These are phyloP conservation scores for Iberis pinnata DNA, from an alignment of 345 rosid genomes.

Conservation along the genomic window DNA sequence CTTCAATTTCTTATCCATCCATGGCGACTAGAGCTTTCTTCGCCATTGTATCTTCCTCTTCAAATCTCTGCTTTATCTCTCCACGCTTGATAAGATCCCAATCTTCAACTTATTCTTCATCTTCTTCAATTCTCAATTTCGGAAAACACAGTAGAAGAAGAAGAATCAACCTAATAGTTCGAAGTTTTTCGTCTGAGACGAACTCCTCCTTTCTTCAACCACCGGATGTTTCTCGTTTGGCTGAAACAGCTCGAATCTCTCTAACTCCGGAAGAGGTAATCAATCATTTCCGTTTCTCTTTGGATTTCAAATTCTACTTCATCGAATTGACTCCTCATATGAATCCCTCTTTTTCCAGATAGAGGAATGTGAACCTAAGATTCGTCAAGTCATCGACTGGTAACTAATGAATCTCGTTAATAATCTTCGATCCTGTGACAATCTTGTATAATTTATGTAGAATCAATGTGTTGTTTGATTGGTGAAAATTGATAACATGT, in stretches of 20 bases:
- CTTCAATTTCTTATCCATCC: neutral
- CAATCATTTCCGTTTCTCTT: too few species aligned
- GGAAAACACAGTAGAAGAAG: slow-evolving; percentile 11
- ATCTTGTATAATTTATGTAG: too few species aligned
- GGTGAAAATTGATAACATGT: slow-evolving; percentile 1
- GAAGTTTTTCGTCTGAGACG: slow-evolving; percentile 33
- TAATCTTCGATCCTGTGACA: too few species aligned
- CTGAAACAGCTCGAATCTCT: slow-evolving; percentile 78
- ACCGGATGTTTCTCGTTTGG: slow-evolving; percentile 58
- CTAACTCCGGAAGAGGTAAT: slow-evolving; percentile 55
- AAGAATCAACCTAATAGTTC: slow-evolving; percentile 4
- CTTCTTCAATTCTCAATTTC: too few species aligned
- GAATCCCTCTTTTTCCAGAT: slow-evolving; percentile 31
- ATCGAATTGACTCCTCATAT: neutral
- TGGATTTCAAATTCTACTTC: neutral
- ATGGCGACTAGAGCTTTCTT: slow-evolving; percentile 35
- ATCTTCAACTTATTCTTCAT: neutral
- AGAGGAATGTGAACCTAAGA: slow-evolving; percentile 63
- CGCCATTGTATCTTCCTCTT: slow-evolving; percentile 14
- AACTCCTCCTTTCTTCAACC: slow-evolving; percentile 46
- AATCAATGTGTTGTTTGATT: neutral
- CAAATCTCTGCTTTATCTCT: slow-evolving; percentile 2
- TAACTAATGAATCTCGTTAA: slow-evolving; percentile 6
- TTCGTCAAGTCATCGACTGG: slow-evolving; percentile 67
- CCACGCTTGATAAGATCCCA: neutral